These are phyloP conservation scores for Trypanosoma avium DNA, from an alignment of 208 protist species.

Conservation along the genomic window DNA sequence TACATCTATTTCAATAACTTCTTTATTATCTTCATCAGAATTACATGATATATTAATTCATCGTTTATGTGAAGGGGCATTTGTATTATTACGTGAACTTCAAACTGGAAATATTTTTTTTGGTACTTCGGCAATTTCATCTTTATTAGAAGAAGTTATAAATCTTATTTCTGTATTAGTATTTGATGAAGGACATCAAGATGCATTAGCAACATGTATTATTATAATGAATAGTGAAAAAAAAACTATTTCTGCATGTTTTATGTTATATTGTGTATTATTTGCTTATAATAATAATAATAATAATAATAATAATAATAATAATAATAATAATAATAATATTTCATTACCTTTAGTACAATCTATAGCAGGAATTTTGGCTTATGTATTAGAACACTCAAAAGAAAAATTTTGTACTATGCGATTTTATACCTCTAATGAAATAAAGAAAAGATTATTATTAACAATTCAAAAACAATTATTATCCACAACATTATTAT, in stretches of 20 bases:
- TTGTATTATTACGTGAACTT: constrained; percentile 24
- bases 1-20: neutral
- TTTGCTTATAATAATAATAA: constrained; percentile 15
- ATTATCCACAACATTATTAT: neutral
- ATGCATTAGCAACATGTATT: constrained; percentile 26
- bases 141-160: constrained; percentile 11
- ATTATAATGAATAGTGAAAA: constrained; percentile 17
- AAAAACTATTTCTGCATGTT: constrained; percentile 19
- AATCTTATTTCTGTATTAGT: constrained; percentile 19
- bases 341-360: constrained; percentile 25
- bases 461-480: constrained; percentile 6
- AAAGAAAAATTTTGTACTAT: constrained; percentile 28
- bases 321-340: no score
- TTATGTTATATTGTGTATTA: constrained; percentile 27
- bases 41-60: constrained; percentile 12
- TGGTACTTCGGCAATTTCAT: neutral
- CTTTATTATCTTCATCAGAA: constrained; percentile 1
- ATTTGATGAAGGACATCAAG: neutral
- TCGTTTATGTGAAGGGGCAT: constrained; percentile 25
- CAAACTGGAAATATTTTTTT: constrained; percentile 29
- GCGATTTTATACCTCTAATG: constrained; percentile 24
- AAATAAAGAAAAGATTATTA: constrained; percentile 15
- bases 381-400: constrained; percentile 23
- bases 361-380: constrained; percentile 17
- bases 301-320: no score